Conservation (phyloP, 2,329 filamentous ascomycete species). For the Hymenoscyphus fructigenus region DNA sequence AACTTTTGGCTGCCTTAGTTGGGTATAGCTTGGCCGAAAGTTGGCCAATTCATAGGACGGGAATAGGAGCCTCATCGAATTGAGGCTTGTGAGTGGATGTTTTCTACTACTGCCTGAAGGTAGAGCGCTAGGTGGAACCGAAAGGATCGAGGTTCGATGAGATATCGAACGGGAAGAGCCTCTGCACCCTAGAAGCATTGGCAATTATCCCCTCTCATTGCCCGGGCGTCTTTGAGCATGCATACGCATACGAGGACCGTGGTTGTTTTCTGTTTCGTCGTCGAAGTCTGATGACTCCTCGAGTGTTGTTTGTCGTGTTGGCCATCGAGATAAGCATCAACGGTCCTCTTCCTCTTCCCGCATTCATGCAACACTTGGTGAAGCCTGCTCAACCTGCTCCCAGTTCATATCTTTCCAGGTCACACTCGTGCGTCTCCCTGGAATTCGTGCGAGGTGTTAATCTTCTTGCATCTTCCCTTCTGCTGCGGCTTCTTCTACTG, state of each 20-base stretch:
- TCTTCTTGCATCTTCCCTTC: neutral
- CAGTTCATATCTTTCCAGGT: neutral
- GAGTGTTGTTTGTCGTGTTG: neutral
- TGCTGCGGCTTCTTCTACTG: neutral
- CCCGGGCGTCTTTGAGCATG: neutral
- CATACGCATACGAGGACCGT: neutral
- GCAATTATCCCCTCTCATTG: neutral
- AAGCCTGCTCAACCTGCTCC: neutral
- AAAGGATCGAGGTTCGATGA: neutral
- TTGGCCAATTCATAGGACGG: neutral
- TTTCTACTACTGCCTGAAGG: neutral
- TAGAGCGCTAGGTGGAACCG: neutral
- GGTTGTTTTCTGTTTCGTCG: slow-evolving; percentile 1
- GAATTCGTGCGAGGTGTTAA: neutral
- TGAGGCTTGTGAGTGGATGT: slow-evolving; percentile 6
- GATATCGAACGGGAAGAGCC: neutral
- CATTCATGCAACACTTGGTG: neutral
- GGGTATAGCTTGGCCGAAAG: neutral
- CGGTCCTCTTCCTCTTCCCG: neutral
- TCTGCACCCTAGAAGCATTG: neutral
- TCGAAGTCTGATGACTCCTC: slow-evolving; percentile 1
- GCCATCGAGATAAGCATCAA: slow-evolving; percentile 3
- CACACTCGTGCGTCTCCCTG: neutral
- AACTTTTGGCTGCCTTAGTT: too few species aligned
- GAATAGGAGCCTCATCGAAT: slow-evolving; percentile 7